phyloP scores from a whole-genome alignment of 352 stramenopile species.

The Thalassiosira exigua region DNA sequence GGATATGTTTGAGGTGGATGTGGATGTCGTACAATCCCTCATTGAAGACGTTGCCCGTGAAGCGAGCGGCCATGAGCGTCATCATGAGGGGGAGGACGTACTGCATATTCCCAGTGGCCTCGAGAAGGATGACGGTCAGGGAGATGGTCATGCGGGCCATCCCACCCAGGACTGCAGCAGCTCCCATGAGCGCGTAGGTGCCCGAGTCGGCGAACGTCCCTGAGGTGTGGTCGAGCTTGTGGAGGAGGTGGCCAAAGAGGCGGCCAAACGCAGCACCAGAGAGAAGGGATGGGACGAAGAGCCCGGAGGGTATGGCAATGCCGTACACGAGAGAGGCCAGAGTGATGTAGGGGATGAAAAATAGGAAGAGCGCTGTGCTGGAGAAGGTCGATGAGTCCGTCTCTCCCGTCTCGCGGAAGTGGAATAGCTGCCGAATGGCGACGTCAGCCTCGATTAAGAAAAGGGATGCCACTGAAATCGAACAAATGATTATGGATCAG shows the following conservation, averaged over 20 bases:
- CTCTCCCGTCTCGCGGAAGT: conserved; percentile 89
- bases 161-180: conserved; percentile 94
- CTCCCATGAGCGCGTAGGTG: conserved; percentile 97
- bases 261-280: conserved; percentile 94
- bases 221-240: conserved; percentile 87
- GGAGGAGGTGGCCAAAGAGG: conserved; percentile 88
- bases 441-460: conserved; percentile 95
- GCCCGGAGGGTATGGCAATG: conserved; percentile 94
- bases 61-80: conserved; percentile 94
- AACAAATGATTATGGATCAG: conserved; percentile 1
- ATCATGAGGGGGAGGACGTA: conserved; percentile 99
- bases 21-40: conserved; percentile 99
- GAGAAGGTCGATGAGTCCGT: conserved; percentile 89
- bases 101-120: conserved; percentile 98
- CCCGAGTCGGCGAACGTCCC: conserved; percentile 87
- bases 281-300: conserved; percentile 97
- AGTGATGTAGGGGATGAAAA: conserved; percentile 93
- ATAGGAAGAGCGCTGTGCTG: conserved; percentile 92
- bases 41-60: conserved; percentile 98
- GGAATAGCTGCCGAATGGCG: conserved; percentile 94
- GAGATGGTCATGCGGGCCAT: conserved; percentile 99
- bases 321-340: conserved; percentile 95
- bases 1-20: conserved; percentile 95
- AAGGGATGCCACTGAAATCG: conserved; percentile 90
- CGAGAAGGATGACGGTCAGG: conserved; percentile 97